A percentile compares a stretch with the other conserved stretches of the same genome.
These are phyloP conservation scores for Leptomonas seymouri DNA, from an alignment of 208 protist genomes.

Conservation along the genomic window DNA sequence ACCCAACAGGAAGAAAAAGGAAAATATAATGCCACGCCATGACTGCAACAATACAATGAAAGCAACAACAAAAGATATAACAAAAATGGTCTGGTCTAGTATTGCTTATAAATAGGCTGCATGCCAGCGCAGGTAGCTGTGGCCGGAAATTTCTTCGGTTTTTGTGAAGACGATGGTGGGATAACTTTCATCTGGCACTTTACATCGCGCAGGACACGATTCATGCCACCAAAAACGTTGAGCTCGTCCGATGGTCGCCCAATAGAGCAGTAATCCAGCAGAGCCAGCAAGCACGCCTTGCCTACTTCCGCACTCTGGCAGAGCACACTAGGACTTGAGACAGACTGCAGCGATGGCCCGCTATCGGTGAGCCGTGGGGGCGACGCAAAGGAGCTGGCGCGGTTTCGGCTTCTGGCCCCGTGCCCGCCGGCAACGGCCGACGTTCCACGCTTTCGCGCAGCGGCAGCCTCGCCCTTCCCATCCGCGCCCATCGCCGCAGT, in stretches of 20 bases:
- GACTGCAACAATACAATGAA: not conserved
- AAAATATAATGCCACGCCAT: not conserved
- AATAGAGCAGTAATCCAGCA: conserved; percentile 83
- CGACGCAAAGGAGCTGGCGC: not conserved
- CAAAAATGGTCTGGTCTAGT: conserved; percentile 13
- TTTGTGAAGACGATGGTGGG: conserved; percentile 5
- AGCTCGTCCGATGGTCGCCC: conserved; percentile 45
- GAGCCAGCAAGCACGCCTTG: conserved; percentile 61
- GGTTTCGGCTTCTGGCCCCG: not conserved
- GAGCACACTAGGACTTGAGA: conserved; percentile 64
- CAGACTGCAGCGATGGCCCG: conserved; percentile 27
- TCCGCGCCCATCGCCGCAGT: not conserved
- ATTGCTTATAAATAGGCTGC: conserved; percentile 53
- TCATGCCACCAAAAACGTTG: conserved; percentile 60
- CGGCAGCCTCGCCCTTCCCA: not conserved
- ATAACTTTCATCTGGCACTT: conserved; percentile 51
- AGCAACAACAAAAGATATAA: not conserved
- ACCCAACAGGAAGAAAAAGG: not conserved
- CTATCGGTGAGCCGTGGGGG: not conserved
- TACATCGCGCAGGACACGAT: conserved; percentile 61
- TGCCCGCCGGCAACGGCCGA: not conserved
- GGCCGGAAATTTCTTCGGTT: conserved; percentile 22
- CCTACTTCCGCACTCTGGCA: conserved; percentile 73
- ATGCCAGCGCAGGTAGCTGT: conserved; percentile 21
- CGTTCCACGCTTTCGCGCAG: conserved; percentile 6